Conservation (phyloP, 768 basidiomycete species). For the Rickenella mellea region DNA sequence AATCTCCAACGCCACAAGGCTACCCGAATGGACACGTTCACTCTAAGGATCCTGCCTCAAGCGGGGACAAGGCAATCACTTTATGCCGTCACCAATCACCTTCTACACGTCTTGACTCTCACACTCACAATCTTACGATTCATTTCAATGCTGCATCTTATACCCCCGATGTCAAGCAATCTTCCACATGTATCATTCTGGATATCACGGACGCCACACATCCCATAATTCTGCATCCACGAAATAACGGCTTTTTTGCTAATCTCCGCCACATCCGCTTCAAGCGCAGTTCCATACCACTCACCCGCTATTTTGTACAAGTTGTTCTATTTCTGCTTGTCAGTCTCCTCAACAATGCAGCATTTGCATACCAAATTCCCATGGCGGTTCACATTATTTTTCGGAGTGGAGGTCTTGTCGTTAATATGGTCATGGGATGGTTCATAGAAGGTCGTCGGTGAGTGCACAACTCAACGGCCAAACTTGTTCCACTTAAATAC, state of each 20-base stretch:
- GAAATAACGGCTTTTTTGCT: neutral
- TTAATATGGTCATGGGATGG: constrained; percentile 78
- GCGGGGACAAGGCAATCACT: neutral
- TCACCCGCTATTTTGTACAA: constrained; percentile 67
- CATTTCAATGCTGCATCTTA: no score
- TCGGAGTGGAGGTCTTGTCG: constrained; percentile 76
- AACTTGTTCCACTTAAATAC: neutral
- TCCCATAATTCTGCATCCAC: constrained; percentile 10
- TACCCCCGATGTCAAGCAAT: neutral
- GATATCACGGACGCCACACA: constrained; percentile 1
- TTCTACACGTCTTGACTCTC: no score
- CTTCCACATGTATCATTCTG: neutral
- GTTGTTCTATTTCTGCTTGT: constrained; percentile 73
- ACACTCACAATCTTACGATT: no score
- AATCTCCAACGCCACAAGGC: neutral
- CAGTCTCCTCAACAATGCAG: constrained; percentile 84
- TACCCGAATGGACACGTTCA: neutral
- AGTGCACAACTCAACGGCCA: constrained; percentile 13
- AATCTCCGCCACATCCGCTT: constrained; percentile 24
- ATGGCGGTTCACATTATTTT: constrained; percentile 95
- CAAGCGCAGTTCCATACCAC: constrained; percentile 56
- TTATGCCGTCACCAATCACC: no score
- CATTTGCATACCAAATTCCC: constrained; percentile 79
- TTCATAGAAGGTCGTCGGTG: constrained; percentile 54
- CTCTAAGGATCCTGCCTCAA: neutral